Evolutionary conservation across 2,329 filamentous ascomycete genomes (phyloP), one percentile per base, ranked within the genome.

Genomic region (Xylariaceae sp.): DNA sequence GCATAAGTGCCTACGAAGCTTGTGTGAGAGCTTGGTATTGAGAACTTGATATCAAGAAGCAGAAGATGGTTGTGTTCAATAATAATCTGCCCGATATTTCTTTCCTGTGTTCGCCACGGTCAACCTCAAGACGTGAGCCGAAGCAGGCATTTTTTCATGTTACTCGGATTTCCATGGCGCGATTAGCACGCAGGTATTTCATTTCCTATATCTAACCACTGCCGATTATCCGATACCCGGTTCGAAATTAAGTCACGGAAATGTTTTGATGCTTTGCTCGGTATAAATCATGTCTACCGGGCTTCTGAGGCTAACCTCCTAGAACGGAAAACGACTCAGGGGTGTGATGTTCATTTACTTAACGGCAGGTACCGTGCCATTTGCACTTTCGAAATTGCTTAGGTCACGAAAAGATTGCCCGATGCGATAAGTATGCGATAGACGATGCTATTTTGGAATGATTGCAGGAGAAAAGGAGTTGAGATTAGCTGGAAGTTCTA

Each of bases 11-110:
- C 50, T 19, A 19, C 19, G 19, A 51, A 55, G 57, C 34, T 58
- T 57, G 59, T 61, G 57, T 60, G 40, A 51, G 62, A 63, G 58
- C 56, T 64, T 41, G 60, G 59, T 57, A 62, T 53, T 47, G 44
- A 55, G 59, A 57, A 57, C 48, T 53, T 34, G 35, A 45, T 3
- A 48, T 43, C 7, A 30, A 43, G 31, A 27, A 40, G 37, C 31
- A 41, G 30, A 51, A 45, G 30, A 31, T 12, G n/a, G 35, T 41
- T 6, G n/a, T 26, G 26, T 40, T 44, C 39, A 31, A 35, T 1
- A 19, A 19, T 19, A 41, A 42, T 48, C 51, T 53, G 31, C 47
- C 19, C 48, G 46, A 51, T 44, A 40, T 53, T 43, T 40, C 39
- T 58, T 46, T 45, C 47, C 12, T 41, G 7, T 8, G 19, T 12